Conservation (phyloP, 31 red algal species). For the Asparagopsis taxiformis region DNA sequence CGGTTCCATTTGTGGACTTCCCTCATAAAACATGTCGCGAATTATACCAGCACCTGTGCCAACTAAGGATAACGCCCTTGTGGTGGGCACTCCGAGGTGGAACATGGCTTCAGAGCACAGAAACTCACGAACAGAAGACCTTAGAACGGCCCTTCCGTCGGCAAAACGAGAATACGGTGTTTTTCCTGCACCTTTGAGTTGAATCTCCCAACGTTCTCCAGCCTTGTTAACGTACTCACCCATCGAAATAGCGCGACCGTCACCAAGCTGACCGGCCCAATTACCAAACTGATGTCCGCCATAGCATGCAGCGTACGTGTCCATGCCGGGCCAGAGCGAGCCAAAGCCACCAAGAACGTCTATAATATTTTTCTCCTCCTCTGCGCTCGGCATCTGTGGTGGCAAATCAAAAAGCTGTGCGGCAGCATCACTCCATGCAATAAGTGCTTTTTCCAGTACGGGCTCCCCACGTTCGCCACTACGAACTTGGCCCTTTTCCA, state of each 20-base stretch:
- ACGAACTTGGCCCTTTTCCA: slow-evolving; percentile 25
- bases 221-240: slow-evolving; percentile 81
- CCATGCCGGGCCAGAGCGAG: slow-evolving; percentile 62
- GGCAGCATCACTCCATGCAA: slow-evolving; percentile 63
- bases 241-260: slow-evolving; percentile 93
- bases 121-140: slow-evolving; percentile 98
- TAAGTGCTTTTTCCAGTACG: slow-evolving; percentile 52
- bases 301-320: slow-evolving; percentile 91
- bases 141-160: slow-evolving; percentile 95
- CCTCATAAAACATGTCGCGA: slow-evolving; percentile 98
- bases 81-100: slow-evolving; percentile 94
- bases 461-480: slow-evolving; percentile 34
- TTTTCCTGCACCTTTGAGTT: slow-evolving; percentile 97
- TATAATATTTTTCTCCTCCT: slow-evolving; percentile 31
- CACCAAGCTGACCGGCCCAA: slow-evolving; percentile 99
- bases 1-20: slow-evolving; percentile 81
- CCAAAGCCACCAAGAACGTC: slow-evolving; percentile 73
- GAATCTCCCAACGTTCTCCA: slow-evolving; percentile 83
- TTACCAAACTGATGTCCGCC: slow-evolving; percentile 99
- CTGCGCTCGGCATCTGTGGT: slow-evolving; percentile 26
- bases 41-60: slow-evolving; percentile 85
- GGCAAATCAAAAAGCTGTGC: slow-evolving; percentile 62
- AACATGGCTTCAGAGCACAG: slow-evolving; percentile 92
- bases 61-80: slow-evolving; percentile 86
- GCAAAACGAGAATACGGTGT: slow-evolving; percentile 96